Base-by-base conservation (phyloP, 306 rosid species). In the Cucumis melo region DNA sequence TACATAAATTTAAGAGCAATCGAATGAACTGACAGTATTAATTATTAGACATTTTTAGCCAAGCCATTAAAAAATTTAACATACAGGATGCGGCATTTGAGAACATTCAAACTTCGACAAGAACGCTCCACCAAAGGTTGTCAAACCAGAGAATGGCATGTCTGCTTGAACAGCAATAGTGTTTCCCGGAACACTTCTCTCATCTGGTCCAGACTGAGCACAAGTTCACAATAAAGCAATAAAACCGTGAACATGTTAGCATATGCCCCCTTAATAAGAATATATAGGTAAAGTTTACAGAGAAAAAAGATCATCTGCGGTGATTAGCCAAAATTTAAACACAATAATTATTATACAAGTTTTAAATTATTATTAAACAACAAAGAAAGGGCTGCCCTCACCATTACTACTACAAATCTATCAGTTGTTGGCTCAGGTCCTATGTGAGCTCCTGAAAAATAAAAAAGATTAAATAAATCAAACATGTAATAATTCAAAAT, bases 381-480 rank as follows among this genome's bases (percentile, higher is more conserved):
- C 72, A 12, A 76, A 74, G 1, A n/a, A 24, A 42, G 41, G 27
- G 17, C 8, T 20, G 83, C 55, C 34, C 77, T 20, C 92, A 94
- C 99, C 99, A 90, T 94, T 70, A 92, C 96, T 79, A 86, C 96
- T 80, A 94, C 92, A 82, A 94, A 94, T 90, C 97, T 88, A 79
- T 94, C 97, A 10, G 99, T 94, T 61, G 99, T 94, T 51, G 99
- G 99, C 83, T 94, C 99, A 27, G 99, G 99, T 67, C 99, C 99
- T 79, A 94, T 86, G 55, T 94, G 99, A 81, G 96, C 93, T 77
- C 96, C 99, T 94, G 81, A 64, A 27, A 77, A 81, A n/a, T n/a
- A n/a, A 76, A 7, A 64, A 21, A 46, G 72, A 38, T 65, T 29
- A 61, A 32, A 53, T 58, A 81, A 66, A 12, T 70, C n/a, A 24